These are phyloP conservation scores for Trichoderma simmonsii DNA, from an alignment of 2,329 filamentous ascomycete species.

Conservation along the genomic window DNA sequence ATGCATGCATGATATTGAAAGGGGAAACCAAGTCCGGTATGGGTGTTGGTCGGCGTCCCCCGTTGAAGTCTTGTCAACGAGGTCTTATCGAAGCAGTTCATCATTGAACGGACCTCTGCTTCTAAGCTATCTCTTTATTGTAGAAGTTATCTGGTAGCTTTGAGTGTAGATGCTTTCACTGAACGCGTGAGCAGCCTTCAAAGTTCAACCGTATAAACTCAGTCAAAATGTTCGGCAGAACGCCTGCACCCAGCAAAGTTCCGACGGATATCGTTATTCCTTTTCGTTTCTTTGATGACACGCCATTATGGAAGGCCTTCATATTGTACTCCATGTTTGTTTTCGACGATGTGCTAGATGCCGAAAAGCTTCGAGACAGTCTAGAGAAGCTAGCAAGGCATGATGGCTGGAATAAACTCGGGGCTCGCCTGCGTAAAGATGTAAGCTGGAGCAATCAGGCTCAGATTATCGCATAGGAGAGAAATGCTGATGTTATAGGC, in stretches of 20 bases:
- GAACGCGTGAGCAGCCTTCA: not conserved
- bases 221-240: not conserved
- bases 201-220: not conserved
- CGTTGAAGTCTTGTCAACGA: not conserved
- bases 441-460: not conserved
- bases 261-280: not conserved
- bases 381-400: not conserved
- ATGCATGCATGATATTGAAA: not conserved
- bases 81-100: not conserved
- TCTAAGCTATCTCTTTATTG: not conserved
- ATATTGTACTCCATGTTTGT: not conserved
- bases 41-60: not conserved
- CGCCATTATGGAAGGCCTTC: not conserved
- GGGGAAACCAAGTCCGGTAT: not conserved
- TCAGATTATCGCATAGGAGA: not conserved
- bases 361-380: not conserved
- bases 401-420: not conserved
- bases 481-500: not conserved
- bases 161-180: not conserved
- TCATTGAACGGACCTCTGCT: not conserved
- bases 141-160: not conserved
- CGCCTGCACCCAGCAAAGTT: not conserved
- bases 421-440: not conserved
- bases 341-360: not conserved
- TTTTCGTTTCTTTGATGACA: not conserved